phyloP scores from a whole-genome alignment of 176 grass and related monocot species.

The Aechmea fasciata region DNA sequence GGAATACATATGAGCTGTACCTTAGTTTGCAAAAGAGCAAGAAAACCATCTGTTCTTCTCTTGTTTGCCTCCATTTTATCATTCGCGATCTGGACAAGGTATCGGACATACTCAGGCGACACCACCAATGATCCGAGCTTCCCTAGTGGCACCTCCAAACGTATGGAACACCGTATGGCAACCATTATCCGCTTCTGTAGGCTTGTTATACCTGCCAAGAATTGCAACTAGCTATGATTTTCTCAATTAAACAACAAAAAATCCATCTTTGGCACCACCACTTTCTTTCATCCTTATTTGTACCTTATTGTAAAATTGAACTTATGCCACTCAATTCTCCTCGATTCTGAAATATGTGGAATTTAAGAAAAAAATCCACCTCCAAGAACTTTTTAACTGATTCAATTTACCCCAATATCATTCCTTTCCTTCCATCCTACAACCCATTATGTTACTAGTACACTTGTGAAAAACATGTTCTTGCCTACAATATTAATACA shows the following conservation, averaged over 20 bases:
- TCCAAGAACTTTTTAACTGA: too few relatives aligned
- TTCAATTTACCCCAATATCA: too few relatives aligned
- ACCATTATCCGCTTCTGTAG: slow-evolving; percentile 75
- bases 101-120: slow-evolving; percentile 48
- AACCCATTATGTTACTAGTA: too few relatives aligned
- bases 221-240: background rate
- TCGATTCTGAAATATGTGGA: too few relatives aligned
- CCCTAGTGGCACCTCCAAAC: slow-evolving; percentile 87
- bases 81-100: slow-evolving; percentile 75
- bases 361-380: too few relatives aligned
- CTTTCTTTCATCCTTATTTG: too few relatives aligned
- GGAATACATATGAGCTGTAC: slow-evolving; percentile 11
- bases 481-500: too few relatives aligned
- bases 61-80: slow-evolving; percentile 86
- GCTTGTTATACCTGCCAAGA: slow-evolving; percentile 65
- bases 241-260: background rate
- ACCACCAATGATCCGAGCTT: slow-evolving; percentile 39
- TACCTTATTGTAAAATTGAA: too few relatives aligned
- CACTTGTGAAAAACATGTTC: too few relatives aligned
- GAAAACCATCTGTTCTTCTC: slow-evolving; percentile 59
- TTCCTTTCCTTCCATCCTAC: too few relatives aligned
- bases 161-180: slow-evolving; percentile 82
- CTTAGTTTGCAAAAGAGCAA: slow-evolving; percentile 48
- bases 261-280: too few relatives aligned
- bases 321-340: too few relatives aligned